Conservation (phyloP, 352 stramenopile species). For the Blastocystis sp. region DNA sequence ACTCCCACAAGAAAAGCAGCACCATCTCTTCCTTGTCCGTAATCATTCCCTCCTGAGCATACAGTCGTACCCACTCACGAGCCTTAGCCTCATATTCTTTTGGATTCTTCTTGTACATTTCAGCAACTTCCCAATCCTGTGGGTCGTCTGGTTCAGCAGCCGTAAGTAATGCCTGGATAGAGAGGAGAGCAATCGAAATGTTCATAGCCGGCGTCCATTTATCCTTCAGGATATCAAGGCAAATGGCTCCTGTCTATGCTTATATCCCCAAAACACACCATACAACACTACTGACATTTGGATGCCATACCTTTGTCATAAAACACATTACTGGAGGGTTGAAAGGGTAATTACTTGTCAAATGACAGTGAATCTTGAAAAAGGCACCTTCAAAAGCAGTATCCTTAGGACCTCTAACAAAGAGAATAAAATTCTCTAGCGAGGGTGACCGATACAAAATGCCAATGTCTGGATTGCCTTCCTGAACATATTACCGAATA, state of each 20-base stretch:
- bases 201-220: slow-evolving; percentile 81
- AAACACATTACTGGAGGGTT: slow-evolving; percentile 76
- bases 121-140: slow-evolving; percentile 75
- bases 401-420: slow-evolving; percentile 72
- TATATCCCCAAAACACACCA: not conserved
- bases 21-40: slow-evolving; percentile 49
- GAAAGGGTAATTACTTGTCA: slow-evolving; percentile 76
- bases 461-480: slow-evolving; percentile 24
- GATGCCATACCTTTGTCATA: slow-evolving; percentile 82
- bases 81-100: slow-evolving; percentile 5
- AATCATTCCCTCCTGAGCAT: not conserved
- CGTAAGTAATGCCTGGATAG: slow-evolving; percentile 77
- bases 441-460: not conserved
- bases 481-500: not conserved
- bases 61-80: slow-evolving; percentile 8
- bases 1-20: not conserved
- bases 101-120: slow-evolving; percentile 76
- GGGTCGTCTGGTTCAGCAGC: slow-evolving; percentile 76
- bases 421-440: slow-evolving; percentile 64
- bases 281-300: slow-evolving; percentile 73
- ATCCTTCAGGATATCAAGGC: slow-evolving; percentile 81
- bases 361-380: slow-evolving; percentile 76
- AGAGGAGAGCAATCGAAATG: slow-evolving; percentile 78
- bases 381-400: slow-evolving; percentile 76
- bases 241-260: slow-evolving; percentile 77